Evolutionary conservation across 495 filamentous ascomycete genomes (phyloP), one percentile per base, ranked within the genome.

Genomic region (Beverwykella pulmonaria): DNA sequence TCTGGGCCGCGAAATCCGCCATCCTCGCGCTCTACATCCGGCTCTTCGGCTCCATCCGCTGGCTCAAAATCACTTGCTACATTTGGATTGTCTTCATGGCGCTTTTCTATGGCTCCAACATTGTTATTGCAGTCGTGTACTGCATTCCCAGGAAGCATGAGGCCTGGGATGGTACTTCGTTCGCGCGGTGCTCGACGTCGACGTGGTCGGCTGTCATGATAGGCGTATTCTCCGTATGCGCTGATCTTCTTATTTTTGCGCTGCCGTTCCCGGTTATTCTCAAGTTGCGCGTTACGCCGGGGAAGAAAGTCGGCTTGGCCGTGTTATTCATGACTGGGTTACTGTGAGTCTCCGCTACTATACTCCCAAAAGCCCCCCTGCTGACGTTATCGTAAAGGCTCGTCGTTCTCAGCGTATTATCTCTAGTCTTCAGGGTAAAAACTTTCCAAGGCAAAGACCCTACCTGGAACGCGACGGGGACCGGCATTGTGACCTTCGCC

Each of bases 1-100:
- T 50, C 5, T 50, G 48, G 48, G 48, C 48, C 9, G 48, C 48
- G 20, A 50, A 50, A 25, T 23, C 48, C 3, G 48, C 48, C 23
- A 25, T 50, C n/a, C 48, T 50, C 25, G 48, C 48, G 5, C 25
- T 50, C 4, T 50, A 50, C 25, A 50, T 50, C 48, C 48, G 48
- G 3, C 20, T 50, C 6, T 50, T 50, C 19, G 48, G 48, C 48
- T 25, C 48, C 3, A 50, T 50, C 25, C 23, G 20, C 3, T 50
- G 48, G 48, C 48, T 50, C 25, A 23, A 27, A 15, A 23, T 23
- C 8, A 50, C 22, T 5, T 23, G 20, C 22, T 50, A 50, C 22
- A 25, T 50, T 27, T 50, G 19, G 48, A 50, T 50, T 26, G 22
- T 4, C 8, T 26, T 50, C 6, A 50, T 50, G 48, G 48, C 48